Percentiles rank a stretch among this genome's conserved stretches.
Evolutionary conservation across 306 rosid genomes (phyloP).

Genomic region (Medicago lupulina): DNA sequence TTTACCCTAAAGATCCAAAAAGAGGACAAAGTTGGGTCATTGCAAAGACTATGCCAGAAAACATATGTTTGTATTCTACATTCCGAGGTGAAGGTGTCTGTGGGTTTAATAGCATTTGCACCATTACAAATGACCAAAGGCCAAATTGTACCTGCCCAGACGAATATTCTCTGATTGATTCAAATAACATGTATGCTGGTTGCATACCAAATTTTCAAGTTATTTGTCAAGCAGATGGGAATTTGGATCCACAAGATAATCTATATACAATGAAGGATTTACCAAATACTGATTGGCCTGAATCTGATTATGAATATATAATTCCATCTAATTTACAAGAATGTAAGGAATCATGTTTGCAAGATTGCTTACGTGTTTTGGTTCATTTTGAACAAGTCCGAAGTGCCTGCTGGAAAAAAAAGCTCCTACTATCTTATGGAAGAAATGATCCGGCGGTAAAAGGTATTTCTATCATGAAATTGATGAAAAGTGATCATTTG

Average conservation of each 20-base stretch:
- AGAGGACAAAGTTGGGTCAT: constrained; percentile 28
- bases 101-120: constrained; percentile 59
- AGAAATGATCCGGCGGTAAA: background rate
- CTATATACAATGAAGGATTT: constrained; percentile 29
- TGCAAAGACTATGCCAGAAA: constrained; percentile 30
- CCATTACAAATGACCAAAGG: constrained; percentile 29
- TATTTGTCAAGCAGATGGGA: background rate
- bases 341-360: constrained; percentile 15
- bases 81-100: constrained; percentile 47
- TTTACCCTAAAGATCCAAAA: constrained; percentile 35
- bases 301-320: constrained; percentile 14
- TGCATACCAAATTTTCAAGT: constrained; percentile 25
- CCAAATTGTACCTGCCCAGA: constrained; percentile 28
- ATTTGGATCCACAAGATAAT: background rate
- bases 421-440: constrained; percentile 45
- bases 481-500: constrained; percentile 24
- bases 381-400: background rate
- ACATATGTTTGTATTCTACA: constrained; percentile 17
- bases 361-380: constrained; percentile 45
- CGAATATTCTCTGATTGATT: constrained; percentile 33
- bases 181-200: constrained; percentile 28
- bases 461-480: constrained; percentile 39
- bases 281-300: constrained; percentile 33
- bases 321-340: constrained; percentile 20
- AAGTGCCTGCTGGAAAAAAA: constrained; percentile 43